A percentile compares a stretch with the other conserved stretches of the same genome.
Evolutionary conservation across 2,329 filamentous ascomycete species (phyloP).

Genomic region (Fusarium sp.): DNA sequence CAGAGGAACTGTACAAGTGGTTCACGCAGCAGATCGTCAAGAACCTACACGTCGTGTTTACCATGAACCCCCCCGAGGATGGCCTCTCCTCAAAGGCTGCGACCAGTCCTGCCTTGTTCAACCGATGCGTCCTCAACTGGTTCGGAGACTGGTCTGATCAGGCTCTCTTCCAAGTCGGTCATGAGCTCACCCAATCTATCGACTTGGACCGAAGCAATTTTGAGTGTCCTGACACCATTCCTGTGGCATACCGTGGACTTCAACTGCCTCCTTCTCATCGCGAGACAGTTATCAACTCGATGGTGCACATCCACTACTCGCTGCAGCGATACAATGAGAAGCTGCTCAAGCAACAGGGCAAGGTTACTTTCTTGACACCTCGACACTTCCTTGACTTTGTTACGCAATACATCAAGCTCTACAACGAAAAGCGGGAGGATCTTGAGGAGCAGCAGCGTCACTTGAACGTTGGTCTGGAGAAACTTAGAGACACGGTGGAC

Average conservation of each 20-base stretch:
- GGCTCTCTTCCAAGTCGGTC: constrained; percentile 96
- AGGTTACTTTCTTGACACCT: constrained; percentile 92
- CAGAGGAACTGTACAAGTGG: constrained; percentile 99
- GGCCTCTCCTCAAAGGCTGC: constrained; percentile 95
- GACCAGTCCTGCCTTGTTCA: constrained; percentile 98
- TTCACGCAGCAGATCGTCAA: constrained; percentile 99
- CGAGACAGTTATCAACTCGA: constrained; percentile 93
- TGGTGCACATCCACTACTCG: constrained; percentile 99
- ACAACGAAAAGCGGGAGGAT: constrained; percentile 98
- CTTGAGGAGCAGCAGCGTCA: constrained; percentile 98
- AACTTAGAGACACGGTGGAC: constrained; percentile 94
- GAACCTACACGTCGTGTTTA: constrained; percentile 99
- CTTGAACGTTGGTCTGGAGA: constrained; percentile 97
- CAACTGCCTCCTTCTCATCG: constrained; percentile 88
- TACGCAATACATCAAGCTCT: constrained; percentile 95
- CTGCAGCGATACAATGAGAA: constrained; percentile 90
- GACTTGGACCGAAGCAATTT: constrained; percentile 93
- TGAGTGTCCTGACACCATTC: constrained; percentile 88
- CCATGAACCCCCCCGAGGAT: constrained; percentile 98
- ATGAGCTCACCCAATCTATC: constrained; percentile 94
- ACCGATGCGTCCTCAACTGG: constrained; percentile 99
- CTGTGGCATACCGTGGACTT: constrained; percentile 90
- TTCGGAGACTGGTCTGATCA: constrained; percentile 99
- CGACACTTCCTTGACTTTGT: constrained; percentile 98
- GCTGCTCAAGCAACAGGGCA: constrained; percentile 90